These are phyloP conservation scores for Rhodotorula sp. DNA, from an alignment of 1,284 basidiomycete species.

Conservation along the genomic window DNA sequence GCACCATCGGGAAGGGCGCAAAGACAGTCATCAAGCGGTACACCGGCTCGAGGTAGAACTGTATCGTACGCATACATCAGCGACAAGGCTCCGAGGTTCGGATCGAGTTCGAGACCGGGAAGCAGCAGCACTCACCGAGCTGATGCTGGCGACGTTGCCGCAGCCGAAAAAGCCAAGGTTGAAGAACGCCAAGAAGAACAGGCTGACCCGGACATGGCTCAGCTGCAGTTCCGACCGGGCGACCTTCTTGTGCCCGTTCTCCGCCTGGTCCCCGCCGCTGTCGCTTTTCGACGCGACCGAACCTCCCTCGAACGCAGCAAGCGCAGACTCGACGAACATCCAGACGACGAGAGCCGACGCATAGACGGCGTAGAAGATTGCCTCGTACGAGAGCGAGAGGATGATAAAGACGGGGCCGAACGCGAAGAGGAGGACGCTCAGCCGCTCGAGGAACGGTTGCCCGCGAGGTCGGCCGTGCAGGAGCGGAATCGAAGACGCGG, in stretches of 20 bases:
- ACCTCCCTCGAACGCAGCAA: slow-evolving; percentile 29
- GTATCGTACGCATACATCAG: slow-evolving; percentile 43
- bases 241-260: background rate
- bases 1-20: slow-evolving; percentile 79
- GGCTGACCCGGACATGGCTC: slow-evolving; percentile 67
- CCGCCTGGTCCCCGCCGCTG: slow-evolving; percentile 39
- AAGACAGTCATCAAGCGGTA: slow-evolving; percentile 84
- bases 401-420: slow-evolving; percentile 76
- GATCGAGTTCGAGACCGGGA: background rate
- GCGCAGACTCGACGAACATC: slow-evolving; percentile 62
- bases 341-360: slow-evolving; percentile 64
- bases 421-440: slow-evolving; percentile 54
- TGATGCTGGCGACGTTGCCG: slow-evolving; percentile 57
- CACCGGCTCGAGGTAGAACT: slow-evolving; percentile 85
- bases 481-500: slow-evolving; percentile 14
- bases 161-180: slow-evolving; percentile 86
- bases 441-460: slow-evolving; percentile 45
- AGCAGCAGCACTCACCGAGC: slow-evolving; percentile 55
- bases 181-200: slow-evolving; percentile 83
- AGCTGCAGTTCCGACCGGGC: slow-evolving; percentile 7
- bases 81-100: background rate
- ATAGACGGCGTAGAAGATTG: slow-evolving; percentile 73
- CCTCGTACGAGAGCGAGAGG: slow-evolving; percentile 77
- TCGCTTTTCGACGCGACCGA: background rate
- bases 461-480: slow-evolving; percentile 20